phyloP scores from a whole-genome alignment of 2,329 filamentous ascomycete genomes.

The Ophiostoma triangulosporum region DNA sequence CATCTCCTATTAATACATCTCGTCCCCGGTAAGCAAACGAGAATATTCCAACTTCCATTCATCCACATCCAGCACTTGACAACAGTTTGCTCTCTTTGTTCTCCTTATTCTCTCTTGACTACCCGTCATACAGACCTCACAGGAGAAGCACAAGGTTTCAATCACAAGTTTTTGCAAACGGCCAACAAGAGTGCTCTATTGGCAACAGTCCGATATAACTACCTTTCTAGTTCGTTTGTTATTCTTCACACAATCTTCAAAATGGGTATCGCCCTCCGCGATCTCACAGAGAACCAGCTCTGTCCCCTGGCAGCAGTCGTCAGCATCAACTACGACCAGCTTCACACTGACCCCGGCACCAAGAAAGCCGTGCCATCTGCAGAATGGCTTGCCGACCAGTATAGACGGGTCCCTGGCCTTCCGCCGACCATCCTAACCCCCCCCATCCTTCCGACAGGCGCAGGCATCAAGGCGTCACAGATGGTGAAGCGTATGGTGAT shows the following conservation, averaged over 20 bases:
- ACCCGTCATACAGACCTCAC: too few species aligned
- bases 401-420: conserved; percentile 5
- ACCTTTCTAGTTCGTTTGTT: neutral
- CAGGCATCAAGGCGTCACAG: conserved; percentile 6
- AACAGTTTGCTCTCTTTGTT: neutral
- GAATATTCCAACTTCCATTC: too few species aligned
- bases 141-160: neutral
- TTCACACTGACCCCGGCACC: neutral
- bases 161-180: neutral
- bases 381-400: conserved; percentile 10
- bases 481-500: conserved; percentile 9
- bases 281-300: neutral
- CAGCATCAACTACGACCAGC: neutral
- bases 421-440: conserved; percentile 5
- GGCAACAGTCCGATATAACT: neutral
- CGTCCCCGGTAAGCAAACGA: neutral
- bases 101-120: neutral
- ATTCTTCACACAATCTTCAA: neutral
- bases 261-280: neutral
- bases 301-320: neutral
- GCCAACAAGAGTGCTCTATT: neutral
- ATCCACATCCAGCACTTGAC: neutral
- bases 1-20: neutral
- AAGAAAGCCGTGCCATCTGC: neutral
- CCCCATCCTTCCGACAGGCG: conserved; percentile 9